phyloP scores from a whole-genome alignment of 768 basidiomycete genomes.

The Amanita pallidorosea region DNA sequence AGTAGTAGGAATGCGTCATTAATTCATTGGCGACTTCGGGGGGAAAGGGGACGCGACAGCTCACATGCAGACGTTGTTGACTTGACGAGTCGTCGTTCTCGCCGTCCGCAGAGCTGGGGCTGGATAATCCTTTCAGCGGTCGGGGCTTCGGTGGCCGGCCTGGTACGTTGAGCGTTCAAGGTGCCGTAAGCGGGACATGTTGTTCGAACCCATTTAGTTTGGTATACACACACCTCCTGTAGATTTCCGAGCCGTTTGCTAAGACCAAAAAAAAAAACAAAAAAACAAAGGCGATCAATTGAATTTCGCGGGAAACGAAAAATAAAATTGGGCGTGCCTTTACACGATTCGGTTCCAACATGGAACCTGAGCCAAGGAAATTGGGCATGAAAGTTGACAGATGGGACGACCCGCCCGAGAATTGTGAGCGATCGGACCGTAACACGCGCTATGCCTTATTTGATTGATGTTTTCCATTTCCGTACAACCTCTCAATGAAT shows the following conservation, averaged over 20 bases:
- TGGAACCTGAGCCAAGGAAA: background rate
- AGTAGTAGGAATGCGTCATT: too few species aligned
- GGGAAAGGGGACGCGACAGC: background rate
- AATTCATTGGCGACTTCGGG: background rate
- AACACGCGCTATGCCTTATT: background rate
- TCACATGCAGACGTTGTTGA: background rate
- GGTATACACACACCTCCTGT: slow-evolving; percentile 2
- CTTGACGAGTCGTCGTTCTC: background rate
- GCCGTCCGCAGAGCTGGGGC: background rate
- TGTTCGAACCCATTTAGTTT: background rate
- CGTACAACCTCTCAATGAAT: too few species aligned
- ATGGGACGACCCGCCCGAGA: background rate
- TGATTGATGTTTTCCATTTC: too few species aligned
- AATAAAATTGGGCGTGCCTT: background rate
- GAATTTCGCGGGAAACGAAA: background rate
- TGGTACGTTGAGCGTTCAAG: background rate
- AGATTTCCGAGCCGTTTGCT: slow-evolving; percentile 3
- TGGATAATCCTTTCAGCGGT: background rate
- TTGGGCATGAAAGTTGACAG: background rate
- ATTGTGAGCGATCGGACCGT: background rate
- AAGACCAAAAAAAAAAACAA: too few species aligned
- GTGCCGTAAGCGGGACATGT: background rate
- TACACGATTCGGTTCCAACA: background rate
- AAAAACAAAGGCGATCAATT: background rate
- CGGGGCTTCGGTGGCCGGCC: background rate